Evolutionary conservation across 208 protist genomes (phyloP).

Genomic region (Wallacemonas sp.): DNA sequence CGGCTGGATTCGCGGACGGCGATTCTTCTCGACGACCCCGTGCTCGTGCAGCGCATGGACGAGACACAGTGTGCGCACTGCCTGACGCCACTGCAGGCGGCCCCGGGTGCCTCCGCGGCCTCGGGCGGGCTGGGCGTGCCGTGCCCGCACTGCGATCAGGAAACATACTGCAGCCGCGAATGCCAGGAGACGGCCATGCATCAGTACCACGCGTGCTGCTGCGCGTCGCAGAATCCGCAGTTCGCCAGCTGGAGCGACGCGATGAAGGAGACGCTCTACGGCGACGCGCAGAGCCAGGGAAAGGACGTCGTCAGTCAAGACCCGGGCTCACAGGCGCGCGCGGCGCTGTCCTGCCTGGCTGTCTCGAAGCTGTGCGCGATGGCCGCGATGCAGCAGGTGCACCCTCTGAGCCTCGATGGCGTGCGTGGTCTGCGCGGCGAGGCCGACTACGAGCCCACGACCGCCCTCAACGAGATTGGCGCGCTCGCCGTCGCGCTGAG

Average conservation of each 20-base stretch:
- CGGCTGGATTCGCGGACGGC: slow-evolving; percentile 40
- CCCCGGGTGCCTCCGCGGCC: background rate
- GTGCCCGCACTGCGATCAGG: slow-evolving; percentile 51
- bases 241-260: slow-evolving; percentile 51
- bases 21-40: slow-evolving; percentile 62
- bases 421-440: slow-evolving; percentile 55
- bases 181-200: slow-evolving; percentile 75
- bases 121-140: slow-evolving; percentile 24
- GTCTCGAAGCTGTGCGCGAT: slow-evolving; percentile 81
- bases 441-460: slow-evolving; percentile 76
- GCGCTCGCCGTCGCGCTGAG: slow-evolving; percentile 67
- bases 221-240: slow-evolving; percentile 52
- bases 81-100: slow-evolving; percentile 32
- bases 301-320: slow-evolving; percentile 15
- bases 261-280: slow-evolving; percentile 49
- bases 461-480: slow-evolving; percentile 76
- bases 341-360: slow-evolving; percentile 67
- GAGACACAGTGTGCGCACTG: slow-evolving; percentile 76
- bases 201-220: slow-evolving; percentile 79
- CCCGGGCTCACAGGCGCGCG: slow-evolving; percentile 45
- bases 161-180: slow-evolving; percentile 72
- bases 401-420: slow-evolving; percentile 67
- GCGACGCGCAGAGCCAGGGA: slow-evolving; percentile 14
- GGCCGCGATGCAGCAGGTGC: slow-evolving; percentile 72
- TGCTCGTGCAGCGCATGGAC: slow-evolving; percentile 59